Conservation (phyloP, 2,329 filamentous ascomycete genomes). For the Penicillium sclerotigenum region DNA sequence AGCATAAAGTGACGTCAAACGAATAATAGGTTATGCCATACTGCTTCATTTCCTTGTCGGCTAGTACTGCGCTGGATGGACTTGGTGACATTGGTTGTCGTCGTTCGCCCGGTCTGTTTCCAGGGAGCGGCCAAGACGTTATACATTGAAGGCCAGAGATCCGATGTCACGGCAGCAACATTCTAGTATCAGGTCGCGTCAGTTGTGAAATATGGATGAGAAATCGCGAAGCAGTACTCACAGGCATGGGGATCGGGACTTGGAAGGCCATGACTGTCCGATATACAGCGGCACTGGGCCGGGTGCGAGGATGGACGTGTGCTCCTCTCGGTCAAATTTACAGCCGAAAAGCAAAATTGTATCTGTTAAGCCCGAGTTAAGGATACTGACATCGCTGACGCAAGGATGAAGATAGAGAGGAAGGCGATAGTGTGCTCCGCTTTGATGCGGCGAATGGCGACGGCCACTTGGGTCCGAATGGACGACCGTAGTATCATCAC, state of each 20-base stretch:
- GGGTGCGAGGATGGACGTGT: conserved; percentile 21
- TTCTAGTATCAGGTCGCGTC: conserved; percentile 38
- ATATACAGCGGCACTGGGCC: conserved; percentile 39
- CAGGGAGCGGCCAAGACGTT: conserved; percentile 38
- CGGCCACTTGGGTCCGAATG: conserved; percentile 26
- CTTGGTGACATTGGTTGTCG: conserved; percentile 12
- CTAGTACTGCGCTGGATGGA: conserved; percentile 11
- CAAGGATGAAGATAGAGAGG: conserved; percentile 12
- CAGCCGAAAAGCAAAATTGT: neutral
- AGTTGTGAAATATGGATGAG: conserved; percentile 7
- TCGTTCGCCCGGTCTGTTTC: conserved; percentile 30
- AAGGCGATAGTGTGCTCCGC: conserved; percentile 21
- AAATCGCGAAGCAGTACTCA: conserved; percentile 29
- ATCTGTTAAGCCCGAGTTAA: conserved; percentile 4
- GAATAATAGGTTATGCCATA: conserved; percentile 12
- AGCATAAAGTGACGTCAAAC: neutral
- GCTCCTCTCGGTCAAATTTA: conserved; percentile 15
- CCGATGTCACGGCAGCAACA: conserved; percentile 42
- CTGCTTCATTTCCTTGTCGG: conserved; percentile 17
- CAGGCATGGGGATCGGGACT: conserved; percentile 47
- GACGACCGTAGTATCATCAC: conserved; percentile 23
- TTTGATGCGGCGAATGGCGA: conserved; percentile 35
- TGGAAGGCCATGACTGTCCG: conserved; percentile 52
- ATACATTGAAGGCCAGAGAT: conserved; percentile 46
- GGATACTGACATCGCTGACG: conserved; percentile 27